Base-by-base conservation (phyloP, 805 yeast species). In the Hanseniaspora osmophila region DNA sequence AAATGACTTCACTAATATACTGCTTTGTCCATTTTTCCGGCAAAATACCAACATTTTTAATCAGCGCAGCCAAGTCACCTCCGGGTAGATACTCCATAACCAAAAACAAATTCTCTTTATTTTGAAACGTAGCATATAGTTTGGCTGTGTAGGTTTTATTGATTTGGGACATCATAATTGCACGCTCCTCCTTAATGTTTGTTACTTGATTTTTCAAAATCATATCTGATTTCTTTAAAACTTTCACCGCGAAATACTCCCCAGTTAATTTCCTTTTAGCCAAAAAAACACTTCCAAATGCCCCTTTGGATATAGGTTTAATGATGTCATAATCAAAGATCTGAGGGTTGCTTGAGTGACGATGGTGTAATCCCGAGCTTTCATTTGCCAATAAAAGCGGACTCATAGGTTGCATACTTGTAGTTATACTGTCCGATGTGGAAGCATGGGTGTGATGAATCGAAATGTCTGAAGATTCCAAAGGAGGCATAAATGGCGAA, bases 41-140 rank as follows among this genome's bases (percentile, higher is more conserved):
- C 19, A 92, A 62, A 1, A 79, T 78, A 0, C 95, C 96, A 60
- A 90, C 70, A 63, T 78, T 75, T 55, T 84, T 84, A 27, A 92
- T 65, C 44, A 94, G 66, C 0, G 95, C 80, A 0, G 96, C 92
- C 56, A 90, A 75, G 60, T 92, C 99, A 32, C 99, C 99, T 39
- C 98, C 98, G 52, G 83, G 85, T 37, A 92, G 66, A 57, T 86
- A 92, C 60, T 92, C 98, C 97, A 94, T 90, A 2, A 92, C 99
- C 52, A 92, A 68, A 56, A 84, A 92, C 15, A 92, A 66, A 58
- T 81, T 87, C 49, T 86, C 94, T 43, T 76, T 75, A 49, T 85
- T 84, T 63, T 92, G 98, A 61, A 92, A 92, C 32, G 94, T 81
- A 44, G 83, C 84, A 55, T 78, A 84, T 30, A 92, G 67, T 56